These are phyloP conservation scores for Ophiostoma australiae DNA, from an alignment of 2,329 filamentous ascomycete genomes.

Conservation along the genomic window DNA sequence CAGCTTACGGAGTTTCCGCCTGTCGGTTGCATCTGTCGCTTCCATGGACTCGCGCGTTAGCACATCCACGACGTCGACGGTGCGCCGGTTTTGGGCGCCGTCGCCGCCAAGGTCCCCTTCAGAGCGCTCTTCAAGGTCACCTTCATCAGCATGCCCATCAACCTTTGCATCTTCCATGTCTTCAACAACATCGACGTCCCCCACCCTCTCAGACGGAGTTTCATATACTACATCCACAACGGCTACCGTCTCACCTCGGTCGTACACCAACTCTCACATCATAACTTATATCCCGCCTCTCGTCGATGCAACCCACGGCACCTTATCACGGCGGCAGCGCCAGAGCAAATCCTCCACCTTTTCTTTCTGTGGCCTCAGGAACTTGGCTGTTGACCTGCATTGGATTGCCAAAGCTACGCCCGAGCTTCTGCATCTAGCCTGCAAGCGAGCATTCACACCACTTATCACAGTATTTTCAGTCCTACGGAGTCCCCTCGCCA, in stretches of 20 bases:
- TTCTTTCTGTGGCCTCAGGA: background rate
- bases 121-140: background rate
- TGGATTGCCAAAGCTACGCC: conserved; percentile 16
- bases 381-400: conserved; percentile 18
- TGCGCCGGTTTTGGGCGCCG: conserved; percentile 26
- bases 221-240: background rate
- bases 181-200: background rate
- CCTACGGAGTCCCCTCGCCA: background rate
- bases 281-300: conserved; percentile 37
- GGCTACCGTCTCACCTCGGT: background rate
- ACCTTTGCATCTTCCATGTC: background rate
- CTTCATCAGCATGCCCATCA: background rate
- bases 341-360: conserved; percentile 12
- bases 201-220: background rate
- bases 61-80: conserved; percentile 15
- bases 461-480: background rate
- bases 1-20: background rate
- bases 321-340: conserved; percentile 29
- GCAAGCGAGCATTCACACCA: background rate
- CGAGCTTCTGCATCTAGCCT: conserved; percentile 11
- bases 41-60: conserved; percentile 9
- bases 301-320: conserved; percentile 37
- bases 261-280: conserved; percentile 19
- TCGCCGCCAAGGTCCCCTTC: conserved; percentile 15
- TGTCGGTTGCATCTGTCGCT: conserved; percentile 17